Percentiles rank a stretch among this genome's conserved stretches.
Evolutionary conservation across 345 rosid genomes (phyloP).

Genomic region (Alliaria petiolata): DNA sequence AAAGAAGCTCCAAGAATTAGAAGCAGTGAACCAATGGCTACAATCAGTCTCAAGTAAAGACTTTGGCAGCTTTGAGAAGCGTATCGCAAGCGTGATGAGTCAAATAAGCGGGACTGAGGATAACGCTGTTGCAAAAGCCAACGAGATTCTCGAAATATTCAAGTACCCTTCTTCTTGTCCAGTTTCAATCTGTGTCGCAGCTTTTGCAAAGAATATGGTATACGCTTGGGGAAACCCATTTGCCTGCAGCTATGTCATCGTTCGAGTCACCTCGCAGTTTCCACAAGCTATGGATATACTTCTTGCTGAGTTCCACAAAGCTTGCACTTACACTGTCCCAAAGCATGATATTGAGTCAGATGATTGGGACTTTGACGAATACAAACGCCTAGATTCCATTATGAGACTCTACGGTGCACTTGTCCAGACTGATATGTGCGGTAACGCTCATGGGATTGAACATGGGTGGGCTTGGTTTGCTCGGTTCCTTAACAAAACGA

Average conservation of each 20-base stretch:
- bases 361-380: slow-evolving; percentile 56
- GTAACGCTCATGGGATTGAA: slow-evolving; percentile 63
- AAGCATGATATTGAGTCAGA: slow-evolving; percentile 53
- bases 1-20: slow-evolving; percentile 51
- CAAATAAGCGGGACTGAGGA: slow-evolving; percentile 61
- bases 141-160: slow-evolving; percentile 59
- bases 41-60: slow-evolving; percentile 51
- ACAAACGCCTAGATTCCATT: slow-evolving; percentile 50
- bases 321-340: no score
- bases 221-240: slow-evolving; percentile 50
- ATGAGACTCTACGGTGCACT: slow-evolving; percentile 85
- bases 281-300: slow-evolving; percentile 74
- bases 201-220: slow-evolving; percentile 72
- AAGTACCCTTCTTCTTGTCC: slow-evolving; percentile 66
- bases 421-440: slow-evolving; percentile 64
- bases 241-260: slow-evolving; percentile 63
- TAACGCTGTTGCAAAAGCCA: slow-evolving; percentile 68
- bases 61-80: slow-evolving; percentile 57
- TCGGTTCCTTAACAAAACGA: slow-evolving; percentile 54
- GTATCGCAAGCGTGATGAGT: slow-evolving; percentile 50
- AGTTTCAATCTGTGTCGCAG: slow-evolving; percentile 54
- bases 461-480: slow-evolving; percentile 91
- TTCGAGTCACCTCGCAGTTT: slow-evolving; percentile 65
- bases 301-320: slow-evolving; percentile 80
- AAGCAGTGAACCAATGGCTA: slow-evolving; percentile 43